Base-by-base conservation (phyloP, 1,284 basidiomycete species). In the Heliocybe sulcata region DNA sequence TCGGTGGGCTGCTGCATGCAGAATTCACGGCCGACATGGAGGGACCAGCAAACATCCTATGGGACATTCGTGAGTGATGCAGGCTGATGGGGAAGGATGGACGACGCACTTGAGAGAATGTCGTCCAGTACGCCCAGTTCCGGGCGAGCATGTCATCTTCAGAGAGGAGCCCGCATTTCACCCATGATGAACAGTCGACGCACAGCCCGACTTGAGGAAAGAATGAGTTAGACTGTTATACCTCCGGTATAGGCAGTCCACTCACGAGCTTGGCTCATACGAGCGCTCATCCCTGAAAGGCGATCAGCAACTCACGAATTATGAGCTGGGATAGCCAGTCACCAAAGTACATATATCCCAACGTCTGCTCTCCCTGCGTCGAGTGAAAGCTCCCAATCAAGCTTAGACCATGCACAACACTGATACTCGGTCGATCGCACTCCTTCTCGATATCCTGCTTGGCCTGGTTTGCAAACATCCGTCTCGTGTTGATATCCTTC, bases 331-430 rank as follows among this genome's bases (percentile, higher is more conserved):
- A 29, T n/a, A 20, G 27, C 4, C 22, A 65, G 72, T 27, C 54
- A 76, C 81, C 82, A 58, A 83, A 81, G 62, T 79, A 82, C 57
- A 82, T 64, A 60, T 81, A 83, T 0, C 80, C 81, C 2, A 83
- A 63, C 0, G 77, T 78, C 62, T 81, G 80, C 52, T 82, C 78
- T 1, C 79, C 81, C 27, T 73, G 68, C 0, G 77, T 74, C 2
- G 77, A 81, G 61, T 85, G 76, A 64, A 77, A 85, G 56, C 78
- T 81, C 2, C 78, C 78, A 8, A 85, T 60, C n/a, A 82, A 67
- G 0, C 77, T 76, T 16, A 87, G 65, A 1, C 77, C 83, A 42
- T 80, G 77, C 2, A 87, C 77, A 3, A 81, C 74, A 54, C 80
- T 77, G 19, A 87, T 69, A 38, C 77, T 81, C 1, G 85, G 84